Conservation (phyloP, 108 stramenopile species). For the Seminavis robusta region DNA sequence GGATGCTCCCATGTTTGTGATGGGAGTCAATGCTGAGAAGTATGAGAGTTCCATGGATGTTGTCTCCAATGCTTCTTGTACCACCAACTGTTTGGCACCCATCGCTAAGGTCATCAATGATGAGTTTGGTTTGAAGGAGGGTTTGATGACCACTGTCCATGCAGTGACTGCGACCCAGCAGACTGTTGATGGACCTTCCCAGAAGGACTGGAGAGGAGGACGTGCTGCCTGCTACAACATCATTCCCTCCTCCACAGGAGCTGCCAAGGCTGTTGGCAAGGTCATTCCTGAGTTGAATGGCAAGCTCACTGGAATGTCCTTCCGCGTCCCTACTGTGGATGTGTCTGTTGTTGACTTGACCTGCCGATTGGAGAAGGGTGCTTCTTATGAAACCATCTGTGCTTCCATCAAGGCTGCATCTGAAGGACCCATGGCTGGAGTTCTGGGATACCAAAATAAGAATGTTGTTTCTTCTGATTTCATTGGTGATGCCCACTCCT, state of each 20-base stretch:
- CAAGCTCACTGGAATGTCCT: slow-evolving; percentile 97
- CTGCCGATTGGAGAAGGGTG: slow-evolving; percentile 87
- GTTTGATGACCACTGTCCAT: slow-evolving; percentile 98
- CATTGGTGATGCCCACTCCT: slow-evolving; percentile 84
- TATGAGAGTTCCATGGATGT: slow-evolving; percentile 84
- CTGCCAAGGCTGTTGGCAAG: slow-evolving; percentile 96
- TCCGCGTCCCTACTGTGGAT: slow-evolving; percentile 97
- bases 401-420: slow-evolving; percentile 92
- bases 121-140: slow-evolving; percentile 94
- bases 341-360: slow-evolving; percentile 98
- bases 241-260: slow-evolving; percentile 95
- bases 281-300: slow-evolving; percentile 95
- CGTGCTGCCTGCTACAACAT: slow-evolving; percentile 98
- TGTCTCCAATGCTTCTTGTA: slow-evolving; percentile 98
- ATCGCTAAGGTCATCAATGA: slow-evolving; percentile 98
- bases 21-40: slow-evolving; percentile 93
- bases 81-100: slow-evolving; percentile 98
- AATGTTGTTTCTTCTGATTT: slow-evolving; percentile 96
- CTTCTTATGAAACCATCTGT: slow-evolving; percentile 92
- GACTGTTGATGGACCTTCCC: slow-evolving; percentile 92
- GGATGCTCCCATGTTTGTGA: slow-evolving; percentile 98
- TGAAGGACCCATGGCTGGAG: slow-evolving; percentile 89
- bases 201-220: slow-evolving; percentile 99
- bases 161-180: slow-evolving; percentile 74
- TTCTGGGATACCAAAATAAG: slow-evolving; percentile 92